These are phyloP conservation scores for Cyberlindnera japonica DNA, from an alignment of 805 yeast species.

Conservation along the genomic window DNA sequence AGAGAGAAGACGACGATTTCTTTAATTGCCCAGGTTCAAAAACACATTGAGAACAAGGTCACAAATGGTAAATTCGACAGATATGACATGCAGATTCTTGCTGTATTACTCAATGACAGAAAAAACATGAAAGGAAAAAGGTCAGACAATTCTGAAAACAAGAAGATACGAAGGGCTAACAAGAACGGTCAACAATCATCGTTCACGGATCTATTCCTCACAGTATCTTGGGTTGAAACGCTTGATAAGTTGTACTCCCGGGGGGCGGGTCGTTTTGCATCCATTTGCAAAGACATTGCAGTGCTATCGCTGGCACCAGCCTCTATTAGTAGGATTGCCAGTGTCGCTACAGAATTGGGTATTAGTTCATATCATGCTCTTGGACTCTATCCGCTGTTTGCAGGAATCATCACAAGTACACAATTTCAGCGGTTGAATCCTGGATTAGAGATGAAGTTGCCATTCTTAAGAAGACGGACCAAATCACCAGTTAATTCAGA, in stretches of 20 bases:
- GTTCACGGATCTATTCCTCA: slow-evolving; percentile 56
- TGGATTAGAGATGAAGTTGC: slow-evolving; percentile 47
- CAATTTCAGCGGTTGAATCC: slow-evolving; percentile 46
- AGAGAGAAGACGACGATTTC: slow-evolving; percentile 30
- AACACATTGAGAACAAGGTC: slow-evolving; percentile 45
- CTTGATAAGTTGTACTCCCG: slow-evolving; percentile 56
- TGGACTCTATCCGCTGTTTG: slow-evolving; percentile 48
- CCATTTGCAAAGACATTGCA: slow-evolving; percentile 44
- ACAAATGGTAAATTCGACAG: slow-evolving; percentile 25
- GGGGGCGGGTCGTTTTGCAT: slow-evolving; percentile 51
- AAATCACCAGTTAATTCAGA: slow-evolving; percentile 7
- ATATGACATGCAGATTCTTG: slow-evolving; percentile 18
- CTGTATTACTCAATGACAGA: slow-evolving; percentile 11
- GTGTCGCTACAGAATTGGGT: slow-evolving; percentile 42
- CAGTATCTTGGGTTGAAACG: slow-evolving; percentile 51
- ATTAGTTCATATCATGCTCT: slow-evolving; percentile 41
- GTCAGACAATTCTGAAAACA: too few species aligned
- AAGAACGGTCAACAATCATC: slow-evolving; percentile 7
- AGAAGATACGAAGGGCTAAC: too few species aligned
- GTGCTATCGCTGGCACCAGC: slow-evolving; percentile 42
- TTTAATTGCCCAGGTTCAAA: slow-evolving; percentile 44
- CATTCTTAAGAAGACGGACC: slow-evolving; percentile 34
- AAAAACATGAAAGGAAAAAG: slow-evolving; percentile 2
- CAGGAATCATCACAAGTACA: slow-evolving; percentile 48
- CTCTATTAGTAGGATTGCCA: slow-evolving; percentile 24